Conservation (phyloP, 495 filamentous ascomycete genomes). For the Penicillium pancosmium region DNA sequence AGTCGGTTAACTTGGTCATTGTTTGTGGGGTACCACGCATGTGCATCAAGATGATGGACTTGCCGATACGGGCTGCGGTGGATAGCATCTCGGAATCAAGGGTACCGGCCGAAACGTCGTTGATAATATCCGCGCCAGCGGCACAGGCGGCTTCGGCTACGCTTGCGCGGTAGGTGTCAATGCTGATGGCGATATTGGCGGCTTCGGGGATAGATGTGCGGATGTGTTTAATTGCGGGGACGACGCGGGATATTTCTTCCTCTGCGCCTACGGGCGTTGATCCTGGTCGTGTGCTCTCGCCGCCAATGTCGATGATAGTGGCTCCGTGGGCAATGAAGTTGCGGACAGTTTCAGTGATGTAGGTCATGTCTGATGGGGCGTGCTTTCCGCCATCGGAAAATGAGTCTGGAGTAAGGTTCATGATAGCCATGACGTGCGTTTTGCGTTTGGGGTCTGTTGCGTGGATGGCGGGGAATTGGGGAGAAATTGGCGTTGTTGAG, state of each 20-base stretch:
- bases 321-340: conserved; percentile 67
- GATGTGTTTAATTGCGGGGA: conserved; percentile 76
- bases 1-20: conserved; percentile 71
- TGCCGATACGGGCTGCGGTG: conserved; percentile 77
- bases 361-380: conserved; percentile 37
- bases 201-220: conserved; percentile 63
- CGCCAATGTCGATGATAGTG: conserved; percentile 88
- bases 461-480: conserved; percentile 59
- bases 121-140: conserved; percentile 91
- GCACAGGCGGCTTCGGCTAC: conserved; percentile 81
- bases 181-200: conserved; percentile 67
- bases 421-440: conserved; percentile 88
- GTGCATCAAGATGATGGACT: conserved; percentile 88
- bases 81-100: conserved; percentile 82
- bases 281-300: conserved; percentile 85
- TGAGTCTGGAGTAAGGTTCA: conserved; percentile 95
- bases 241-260: conserved; percentile 77
- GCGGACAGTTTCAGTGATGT: conserved; percentile 54
- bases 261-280: conserved; percentile 63
- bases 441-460: conserved; percentile 63
- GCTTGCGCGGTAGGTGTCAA: conserved; percentile 88
- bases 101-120: conserved; percentile 85
- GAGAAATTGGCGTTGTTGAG: conserved; percentile 71
- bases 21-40: conserved; percentile 88
- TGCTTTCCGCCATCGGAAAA: conserved; percentile 89